Conservation (phyloP, 176 grass and related monocot genomes). For the Avena atlantica region DNA sequence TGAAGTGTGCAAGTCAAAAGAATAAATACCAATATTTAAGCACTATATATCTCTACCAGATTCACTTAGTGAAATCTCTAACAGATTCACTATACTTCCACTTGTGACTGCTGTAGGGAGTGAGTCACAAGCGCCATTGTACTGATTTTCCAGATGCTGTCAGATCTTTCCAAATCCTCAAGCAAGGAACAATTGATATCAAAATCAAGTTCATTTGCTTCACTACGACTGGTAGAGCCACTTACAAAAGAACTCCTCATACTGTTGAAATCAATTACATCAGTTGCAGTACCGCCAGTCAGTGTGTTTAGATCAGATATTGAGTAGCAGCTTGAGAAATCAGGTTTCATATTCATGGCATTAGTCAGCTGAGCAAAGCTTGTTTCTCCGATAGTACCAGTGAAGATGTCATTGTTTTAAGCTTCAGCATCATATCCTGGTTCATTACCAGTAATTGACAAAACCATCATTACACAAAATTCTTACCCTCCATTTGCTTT, state of each 20-base stretch:
- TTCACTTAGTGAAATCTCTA: constrained; percentile 7
- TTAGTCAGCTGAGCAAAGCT: constrained; percentile 64
- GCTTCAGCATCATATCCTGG: constrained; percentile 54
- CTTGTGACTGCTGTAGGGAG: constrained; percentile 52
- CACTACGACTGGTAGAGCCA: constrained; percentile 53
- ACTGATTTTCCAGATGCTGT: constrained; percentile 72
- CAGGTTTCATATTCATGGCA: constrained; percentile 61
- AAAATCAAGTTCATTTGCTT: constrained; percentile 78
- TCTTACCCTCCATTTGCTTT: too few relatives aligned
- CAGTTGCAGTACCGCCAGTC: constrained; percentile 54
- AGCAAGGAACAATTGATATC: constrained; percentile 79
- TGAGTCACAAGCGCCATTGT: constrained; percentile 56
- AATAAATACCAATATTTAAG: constrained; percentile 26
- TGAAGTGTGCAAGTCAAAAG: background rate
- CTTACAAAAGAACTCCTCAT: constrained; percentile 63
- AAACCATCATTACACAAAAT: too few relatives aligned
- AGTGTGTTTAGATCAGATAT: constrained; percentile 58
- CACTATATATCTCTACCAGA: constrained; percentile 20
- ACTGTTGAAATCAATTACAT: constrained; percentile 55
- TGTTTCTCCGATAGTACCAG: constrained; percentile 56
- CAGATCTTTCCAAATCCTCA: constrained; percentile 71
- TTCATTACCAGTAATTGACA: constrained; percentile 28
- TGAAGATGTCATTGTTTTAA: constrained; percentile 65
- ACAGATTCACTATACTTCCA: constrained; percentile 47
- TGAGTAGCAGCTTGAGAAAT: constrained; percentile 64